phyloP scores from a whole-genome alignment of 2,329 filamentous ascomycete species.

The Didymella arachidicola region DNA sequence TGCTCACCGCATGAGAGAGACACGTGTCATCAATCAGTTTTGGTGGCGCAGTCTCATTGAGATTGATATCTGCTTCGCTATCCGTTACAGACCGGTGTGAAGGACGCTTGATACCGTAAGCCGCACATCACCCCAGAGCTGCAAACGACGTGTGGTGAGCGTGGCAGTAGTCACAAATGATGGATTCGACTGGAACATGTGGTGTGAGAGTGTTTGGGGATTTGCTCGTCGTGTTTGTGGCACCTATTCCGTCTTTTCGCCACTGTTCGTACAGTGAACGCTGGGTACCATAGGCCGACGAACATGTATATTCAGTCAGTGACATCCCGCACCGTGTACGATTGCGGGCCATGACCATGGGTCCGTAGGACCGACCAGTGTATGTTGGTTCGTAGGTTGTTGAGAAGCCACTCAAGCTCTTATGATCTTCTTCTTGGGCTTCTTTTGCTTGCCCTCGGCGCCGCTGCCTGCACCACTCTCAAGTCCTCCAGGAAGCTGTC shows the following conservation, averaged over 20 bases:
- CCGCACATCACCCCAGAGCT: background rate
- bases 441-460: conserved; percentile 44
- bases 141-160: background rate
- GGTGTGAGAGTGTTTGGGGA: background rate
- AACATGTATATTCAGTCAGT: background rate
- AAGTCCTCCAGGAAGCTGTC: conserved; percentile 36
- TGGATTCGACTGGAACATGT: background rate
- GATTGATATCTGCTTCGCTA: background rate
- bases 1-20: background rate
- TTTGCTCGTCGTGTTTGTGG: conserved; percentile 4
- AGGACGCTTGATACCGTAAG: too few species aligned
- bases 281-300: background rate
- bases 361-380: background rate
- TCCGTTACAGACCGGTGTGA: background rate
- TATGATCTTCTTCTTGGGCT: conserved; percentile 52
- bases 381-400: background rate
- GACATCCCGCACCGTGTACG: background rate
- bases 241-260: background rate
- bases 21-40: background rate
- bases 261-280: background rate
- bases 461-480: conserved; percentile 35
- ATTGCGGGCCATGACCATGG: background rate
- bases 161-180: conserved; percentile 1
- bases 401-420: background rate
- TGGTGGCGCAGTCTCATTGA: background rate